A percentile compares a stretch with the other conserved stretches of the same genome.
These are phyloP conservation scores for Cruciata laevipes DNA, from an alignment of 257 asterid genomes.

Conservation along the genomic window DNA sequence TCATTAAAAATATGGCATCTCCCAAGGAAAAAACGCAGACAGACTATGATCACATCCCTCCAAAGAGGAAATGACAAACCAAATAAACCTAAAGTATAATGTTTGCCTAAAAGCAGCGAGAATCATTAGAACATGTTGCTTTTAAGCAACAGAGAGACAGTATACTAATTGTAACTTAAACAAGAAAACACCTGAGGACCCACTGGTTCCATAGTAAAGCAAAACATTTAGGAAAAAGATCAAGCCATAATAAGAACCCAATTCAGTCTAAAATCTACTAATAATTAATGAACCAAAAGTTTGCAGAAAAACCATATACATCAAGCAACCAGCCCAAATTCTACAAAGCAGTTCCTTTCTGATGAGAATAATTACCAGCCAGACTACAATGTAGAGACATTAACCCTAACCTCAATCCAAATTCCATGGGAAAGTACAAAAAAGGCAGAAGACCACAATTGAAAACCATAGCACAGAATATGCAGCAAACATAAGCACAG, in stretches of 20 bases:
- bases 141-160: not conserved
- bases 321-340: not conserved
- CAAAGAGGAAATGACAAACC: not conserved
- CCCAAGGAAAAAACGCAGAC: not conserved
- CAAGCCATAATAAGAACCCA: not conserved
- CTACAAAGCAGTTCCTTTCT: not conserved
- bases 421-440: not conserved
- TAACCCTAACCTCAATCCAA: not conserved
- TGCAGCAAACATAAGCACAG: not conserved
- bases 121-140: constrained; percentile 6
- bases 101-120: not conserved
- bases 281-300: constrained; percentile 4
- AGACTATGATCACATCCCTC: not conserved
- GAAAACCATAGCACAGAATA: constrained; percentile 23
- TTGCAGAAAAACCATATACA: not conserved
- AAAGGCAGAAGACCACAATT: constrained; percentile 16
- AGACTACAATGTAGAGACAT: not conserved
- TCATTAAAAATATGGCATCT: not conserved
- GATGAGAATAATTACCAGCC: not conserved
- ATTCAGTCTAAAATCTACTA: constrained; percentile 1
- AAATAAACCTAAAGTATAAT: not conserved
- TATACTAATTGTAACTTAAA: not conserved
- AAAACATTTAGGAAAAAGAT: constrained; percentile 1
- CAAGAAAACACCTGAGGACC: constrained; percentile 10
- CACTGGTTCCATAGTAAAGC: constrained; percentile 1